phyloP scores from a whole-genome alignment of 2,329 filamentous ascomycete genomes.

The Pseudocercospora cruenta region DNA sequence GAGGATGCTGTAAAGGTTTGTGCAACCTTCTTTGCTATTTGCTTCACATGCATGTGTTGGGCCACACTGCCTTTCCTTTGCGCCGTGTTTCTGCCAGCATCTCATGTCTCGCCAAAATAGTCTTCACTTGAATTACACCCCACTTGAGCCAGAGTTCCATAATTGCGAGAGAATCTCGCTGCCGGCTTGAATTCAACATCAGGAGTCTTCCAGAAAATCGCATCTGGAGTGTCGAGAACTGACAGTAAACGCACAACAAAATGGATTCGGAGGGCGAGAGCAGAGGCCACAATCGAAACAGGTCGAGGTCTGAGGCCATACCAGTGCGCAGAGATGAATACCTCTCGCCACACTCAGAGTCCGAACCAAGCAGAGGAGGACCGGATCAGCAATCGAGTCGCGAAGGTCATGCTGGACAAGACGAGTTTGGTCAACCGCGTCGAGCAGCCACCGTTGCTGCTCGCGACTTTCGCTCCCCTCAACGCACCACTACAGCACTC shows the following conservation, averaged over 20 bases:
- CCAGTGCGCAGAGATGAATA: constrained; percentile 3
- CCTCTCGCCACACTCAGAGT: constrained; percentile 13
- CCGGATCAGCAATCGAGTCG: constrained; percentile 7
- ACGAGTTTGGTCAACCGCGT: constrained; percentile 14
- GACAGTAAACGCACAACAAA: neutral
- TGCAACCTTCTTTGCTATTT: neutral
- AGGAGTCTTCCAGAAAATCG: neutral
- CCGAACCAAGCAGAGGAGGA: neutral
- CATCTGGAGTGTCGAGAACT: neutral
- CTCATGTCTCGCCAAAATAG: neutral
- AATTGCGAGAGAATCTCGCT: neutral
- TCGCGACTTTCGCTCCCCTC: constrained; percentile 15
- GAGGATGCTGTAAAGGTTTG: neutral
- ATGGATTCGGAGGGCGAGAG: neutral
- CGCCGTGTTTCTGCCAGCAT: neutral
- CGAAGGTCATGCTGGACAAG: constrained; percentile 4
- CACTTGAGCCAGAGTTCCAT: neutral
- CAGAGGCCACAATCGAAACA: constrained; percentile 2
- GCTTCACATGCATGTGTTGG: neutral
- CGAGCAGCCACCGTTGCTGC: constrained; percentile 21
- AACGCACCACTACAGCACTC: constrained; percentile 12
- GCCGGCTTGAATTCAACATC: neutral
- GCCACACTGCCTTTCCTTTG: neutral
- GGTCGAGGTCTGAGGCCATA: constrained; percentile 18
- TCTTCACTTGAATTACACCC: neutral